Evolutionary conservation across 257 asterid genomes (phyloP), one percentile per base, ranked within the genome.

Genomic region (Marsdenia floribunda): DNA sequence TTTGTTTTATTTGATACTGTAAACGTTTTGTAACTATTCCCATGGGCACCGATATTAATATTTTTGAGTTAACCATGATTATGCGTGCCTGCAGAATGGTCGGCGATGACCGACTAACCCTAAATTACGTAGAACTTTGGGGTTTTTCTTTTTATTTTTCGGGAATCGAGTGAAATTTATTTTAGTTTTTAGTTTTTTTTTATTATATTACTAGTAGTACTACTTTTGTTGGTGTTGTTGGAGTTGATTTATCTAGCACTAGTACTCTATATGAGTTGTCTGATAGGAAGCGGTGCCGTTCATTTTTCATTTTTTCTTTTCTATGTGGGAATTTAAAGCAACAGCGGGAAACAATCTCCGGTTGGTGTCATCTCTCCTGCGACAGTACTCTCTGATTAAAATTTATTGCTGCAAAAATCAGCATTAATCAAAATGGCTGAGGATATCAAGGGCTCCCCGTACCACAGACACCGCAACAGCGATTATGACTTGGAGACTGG

Each of bases 331-430:
- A 63, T 63, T 63, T 63, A 29, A 33, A 63, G 47, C 69, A 33
- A 63, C 46, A 26, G 47, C 16, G 12, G 46, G 0, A 38, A 65
- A 65, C 70, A 38, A 65, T 65, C 26, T 65, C 50, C 50, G n/a
- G 70, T 65, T 71, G 80, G 88, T 82, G 85, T 83, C 89, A 86
- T 88, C 88, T 91, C 90, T 87, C 96, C 92, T 88, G 96, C 97
- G 90, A 85, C 87, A 76, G 76, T 60, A 29, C 35, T 60, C 61
- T 37, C 12, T 44, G 49, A n/a, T 26, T 24, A 57, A 52, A 60
- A 54, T 67, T 68, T 55, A 65, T 53, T n/a, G 54, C 54, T 69
- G 33, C 33, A 47, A 19, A 24, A 69, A 68, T 33, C 68, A 33
- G 55, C 22, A 18, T 49, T 19, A 66, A 73, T 65, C 49, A 44